A percentile compares a stretch with the other conserved stretches of the same genome.
Evolutionary conservation across 2,329 filamentous ascomycete species (phyloP).

Genomic region (Zopfia rhizophila): DNA sequence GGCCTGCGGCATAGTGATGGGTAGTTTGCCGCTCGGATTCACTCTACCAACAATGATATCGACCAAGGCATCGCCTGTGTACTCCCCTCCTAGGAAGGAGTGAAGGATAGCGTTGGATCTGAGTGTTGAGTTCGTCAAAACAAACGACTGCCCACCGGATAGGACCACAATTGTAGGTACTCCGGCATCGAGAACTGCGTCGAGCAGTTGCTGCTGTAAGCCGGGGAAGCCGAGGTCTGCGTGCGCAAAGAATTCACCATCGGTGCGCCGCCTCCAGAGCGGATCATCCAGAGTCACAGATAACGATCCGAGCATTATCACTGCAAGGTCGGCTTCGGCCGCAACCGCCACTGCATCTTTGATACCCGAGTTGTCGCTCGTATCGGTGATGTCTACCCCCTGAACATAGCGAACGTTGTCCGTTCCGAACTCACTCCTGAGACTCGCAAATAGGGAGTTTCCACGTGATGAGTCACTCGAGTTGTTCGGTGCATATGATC

Average conservation of each 20-base stretch:
- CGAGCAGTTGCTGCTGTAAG: conserved; percentile 48
- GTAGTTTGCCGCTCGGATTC: conserved; percentile 22
- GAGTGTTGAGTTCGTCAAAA: conserved; percentile 36
- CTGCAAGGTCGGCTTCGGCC: conserved; percentile 7
- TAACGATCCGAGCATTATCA: conserved; percentile 7
- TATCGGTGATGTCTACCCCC: conserved; percentile 21
- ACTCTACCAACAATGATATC: conserved; percentile 17
- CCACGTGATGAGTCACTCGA: neutral
- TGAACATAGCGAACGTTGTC: conserved; percentile 32
- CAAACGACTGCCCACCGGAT: conserved; percentile 45
- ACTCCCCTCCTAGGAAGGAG: conserved; percentile 9
- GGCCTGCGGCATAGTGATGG: conserved; percentile 20
- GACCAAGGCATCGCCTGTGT: conserved; percentile 17
- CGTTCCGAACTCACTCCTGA: conserved; percentile 23
- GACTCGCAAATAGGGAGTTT: neutral
- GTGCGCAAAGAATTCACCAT: conserved; percentile 46
- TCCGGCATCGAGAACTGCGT: conserved; percentile 43
- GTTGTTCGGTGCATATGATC: neutral
- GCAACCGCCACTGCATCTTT: conserved; percentile 1
- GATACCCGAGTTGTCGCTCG: conserved; percentile 20
- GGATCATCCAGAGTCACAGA: neutral
- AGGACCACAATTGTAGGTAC: conserved; percentile 45
- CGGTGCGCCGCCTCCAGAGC: conserved; percentile 27
- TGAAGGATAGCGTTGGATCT: conserved; percentile 6
- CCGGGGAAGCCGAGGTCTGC: conserved; percentile 45